These are phyloP conservation scores for Aspergillus taichungensis DNA, from an alignment of 495 filamentous ascomycete species.

Conservation along the genomic window DNA sequence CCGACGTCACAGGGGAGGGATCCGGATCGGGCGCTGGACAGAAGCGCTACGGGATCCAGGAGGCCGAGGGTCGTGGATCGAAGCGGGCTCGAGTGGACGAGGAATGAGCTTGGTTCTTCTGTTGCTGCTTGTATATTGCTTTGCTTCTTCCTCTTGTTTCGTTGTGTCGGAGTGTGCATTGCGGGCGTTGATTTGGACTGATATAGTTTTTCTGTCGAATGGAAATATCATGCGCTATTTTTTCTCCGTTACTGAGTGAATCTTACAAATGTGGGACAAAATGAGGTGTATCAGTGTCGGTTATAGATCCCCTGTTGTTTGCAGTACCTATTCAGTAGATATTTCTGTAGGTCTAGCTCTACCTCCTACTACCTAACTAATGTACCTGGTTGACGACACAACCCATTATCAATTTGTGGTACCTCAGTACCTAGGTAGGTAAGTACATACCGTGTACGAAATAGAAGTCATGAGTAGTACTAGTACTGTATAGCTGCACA, in stretches of 20 bases:
- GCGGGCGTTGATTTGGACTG: constrained; percentile 3
- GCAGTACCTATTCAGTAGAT: too few species aligned
- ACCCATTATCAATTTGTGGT: too few species aligned
- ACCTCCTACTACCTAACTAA: too few species aligned
- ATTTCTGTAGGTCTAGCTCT: too few species aligned
- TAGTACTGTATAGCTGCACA: too few species aligned
- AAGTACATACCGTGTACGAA: too few species aligned
- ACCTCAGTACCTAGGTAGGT: too few species aligned
- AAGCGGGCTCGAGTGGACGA: constrained; percentile 80
- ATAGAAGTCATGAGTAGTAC: too few species aligned
- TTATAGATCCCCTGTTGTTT: too few species aligned
- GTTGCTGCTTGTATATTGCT: not conserved
- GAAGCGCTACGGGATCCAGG: constrained; percentile 81
- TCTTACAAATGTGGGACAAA: too few species aligned
- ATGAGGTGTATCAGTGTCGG: too few species aligned
- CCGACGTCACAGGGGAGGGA: constrained; percentile 57
- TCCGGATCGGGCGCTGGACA: constrained; percentile 35
- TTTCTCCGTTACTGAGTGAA: not conserved
- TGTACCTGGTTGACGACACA: too few species aligned
- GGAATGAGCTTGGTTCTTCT: constrained; percentile 33
- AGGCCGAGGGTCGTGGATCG: constrained; percentile 51
- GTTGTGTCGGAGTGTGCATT: constrained; percentile 3
- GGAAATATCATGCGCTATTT: not conserved
- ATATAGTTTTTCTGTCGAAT: not conserved
- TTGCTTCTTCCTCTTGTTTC: constrained; percentile 4